These are phyloP conservation scores for Suillus tomentosus DNA, from an alignment of 768 basidiomycete species.

Conservation along the genomic window DNA sequence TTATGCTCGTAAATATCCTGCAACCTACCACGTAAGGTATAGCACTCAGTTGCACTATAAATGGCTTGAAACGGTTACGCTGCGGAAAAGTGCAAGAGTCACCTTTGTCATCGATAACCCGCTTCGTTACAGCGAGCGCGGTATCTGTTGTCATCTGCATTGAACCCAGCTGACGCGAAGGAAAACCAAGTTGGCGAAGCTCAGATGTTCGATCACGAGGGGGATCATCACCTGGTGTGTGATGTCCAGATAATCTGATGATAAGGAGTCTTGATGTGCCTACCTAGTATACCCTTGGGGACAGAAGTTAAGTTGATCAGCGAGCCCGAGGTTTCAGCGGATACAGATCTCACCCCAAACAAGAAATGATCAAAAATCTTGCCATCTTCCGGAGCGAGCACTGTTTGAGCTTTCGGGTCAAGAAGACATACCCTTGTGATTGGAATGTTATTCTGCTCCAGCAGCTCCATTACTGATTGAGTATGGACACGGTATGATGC, in stretches of 20 bases:
- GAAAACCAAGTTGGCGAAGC: slow-evolving; percentile 84
- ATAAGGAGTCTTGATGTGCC: slow-evolving; percentile 3
- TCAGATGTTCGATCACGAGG: slow-evolving; percentile 92
- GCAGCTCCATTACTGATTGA: slow-evolving; percentile 20
- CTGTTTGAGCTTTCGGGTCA: slow-evolving; percentile 83
- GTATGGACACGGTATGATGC: slow-evolving; percentile 29
- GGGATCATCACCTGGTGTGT: slow-evolving; percentile 84
- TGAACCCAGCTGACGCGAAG: slow-evolving; percentile 78
- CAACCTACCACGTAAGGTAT: slow-evolving; percentile 71
- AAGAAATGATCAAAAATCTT: slow-evolving; percentile 87
- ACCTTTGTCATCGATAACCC: slow-evolving; percentile 73
- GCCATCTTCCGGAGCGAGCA: slow-evolving; percentile 75
- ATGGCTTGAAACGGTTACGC: not conserved
- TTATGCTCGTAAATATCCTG: not conserved
- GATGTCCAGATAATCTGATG: slow-evolving; percentile 2
- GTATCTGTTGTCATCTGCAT: slow-evolving; percentile 99
- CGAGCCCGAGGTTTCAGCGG: not conserved
- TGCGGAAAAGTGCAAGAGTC: not conserved
- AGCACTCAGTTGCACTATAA: slow-evolving; percentile 58
- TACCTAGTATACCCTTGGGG: slow-evolving; percentile 64
- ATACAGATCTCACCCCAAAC: slow-evolving; percentile 66
- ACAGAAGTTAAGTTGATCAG: slow-evolving; percentile 5
- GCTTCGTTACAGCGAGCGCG: slow-evolving; percentile 87
- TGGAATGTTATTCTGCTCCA: slow-evolving; percentile 28
- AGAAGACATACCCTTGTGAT: slow-evolving; percentile 81